Evolutionary conservation across 1,284 basidiomycete genomes (phyloP).

Genomic region (Leccinum pachyderme): DNA sequence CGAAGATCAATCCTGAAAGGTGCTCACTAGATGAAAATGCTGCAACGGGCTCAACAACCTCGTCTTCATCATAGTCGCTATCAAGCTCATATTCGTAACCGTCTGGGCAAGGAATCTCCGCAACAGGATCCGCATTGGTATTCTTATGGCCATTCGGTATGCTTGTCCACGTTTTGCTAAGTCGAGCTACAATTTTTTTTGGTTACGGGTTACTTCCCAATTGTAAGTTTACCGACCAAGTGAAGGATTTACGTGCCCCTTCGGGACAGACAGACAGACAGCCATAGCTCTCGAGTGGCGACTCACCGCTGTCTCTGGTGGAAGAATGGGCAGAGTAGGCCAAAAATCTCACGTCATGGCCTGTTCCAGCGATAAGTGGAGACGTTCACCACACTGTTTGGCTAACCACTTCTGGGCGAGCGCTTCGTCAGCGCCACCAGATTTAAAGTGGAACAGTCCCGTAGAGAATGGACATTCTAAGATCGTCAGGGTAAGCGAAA

Average conservation of each 20-base stretch:
- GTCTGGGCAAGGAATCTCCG: constrained; percentile 12
- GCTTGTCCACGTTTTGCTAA: constrained; percentile 9
- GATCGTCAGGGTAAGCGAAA: constrained; percentile 18
- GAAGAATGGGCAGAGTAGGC: constrained; percentile 3
- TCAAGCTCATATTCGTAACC: constrained; percentile 26
- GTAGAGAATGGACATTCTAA: constrained; percentile 13
- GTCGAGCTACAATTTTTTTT: constrained; percentile 11
- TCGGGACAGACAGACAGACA: constrained; percentile 18
- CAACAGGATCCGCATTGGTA: background rate
- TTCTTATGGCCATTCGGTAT: background rate
- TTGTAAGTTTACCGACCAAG: constrained; percentile 7
- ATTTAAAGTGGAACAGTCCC: constrained; percentile 16
- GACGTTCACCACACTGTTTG: constrained; percentile 8
- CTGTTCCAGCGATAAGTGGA: constrained; percentile 22
- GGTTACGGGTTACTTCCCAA: background rate
- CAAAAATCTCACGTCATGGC: constrained; percentile 25
- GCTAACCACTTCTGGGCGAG: constrained; percentile 4
- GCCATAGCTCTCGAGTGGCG: constrained; percentile 13
- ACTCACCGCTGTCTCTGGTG: background rate
- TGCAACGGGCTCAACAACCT: background rate
- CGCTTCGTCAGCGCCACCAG: background rate
- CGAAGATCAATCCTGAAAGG: constrained; percentile 8
- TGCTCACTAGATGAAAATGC: background rate
- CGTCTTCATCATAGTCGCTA: constrained; percentile 25
- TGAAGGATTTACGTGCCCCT: constrained; percentile 8